phyloP scores from a whole-genome alignment of 2,329 filamentous ascomycete genomes.

The Microcera coccophila region DNA sequence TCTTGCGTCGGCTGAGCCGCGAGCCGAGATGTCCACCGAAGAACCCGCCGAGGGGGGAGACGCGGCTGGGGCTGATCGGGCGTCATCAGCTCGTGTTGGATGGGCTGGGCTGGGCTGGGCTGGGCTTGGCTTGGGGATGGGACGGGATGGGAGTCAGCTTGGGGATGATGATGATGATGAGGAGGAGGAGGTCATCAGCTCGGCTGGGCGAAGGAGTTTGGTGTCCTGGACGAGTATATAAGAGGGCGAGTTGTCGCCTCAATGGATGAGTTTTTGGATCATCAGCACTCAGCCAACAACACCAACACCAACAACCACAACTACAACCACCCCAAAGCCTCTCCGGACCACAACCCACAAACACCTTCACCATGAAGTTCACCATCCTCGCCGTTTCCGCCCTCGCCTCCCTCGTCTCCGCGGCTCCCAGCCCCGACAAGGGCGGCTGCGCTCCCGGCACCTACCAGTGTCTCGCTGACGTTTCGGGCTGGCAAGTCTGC shows the following conservation, averaged over 20 bases:
- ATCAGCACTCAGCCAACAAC: constrained; percentile 10
- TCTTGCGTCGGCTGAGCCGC: no score
- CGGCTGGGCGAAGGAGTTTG: no score
- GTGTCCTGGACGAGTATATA: constrained; percentile 15
- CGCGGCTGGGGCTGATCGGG: background rate
- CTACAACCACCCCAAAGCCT: background rate
- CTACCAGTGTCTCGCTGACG: constrained; percentile 30
- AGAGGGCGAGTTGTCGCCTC: constrained; percentile 4
- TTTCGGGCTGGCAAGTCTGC: constrained; percentile 34
- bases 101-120: background rate
- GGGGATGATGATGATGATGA: no score
- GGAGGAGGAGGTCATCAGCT: no score
- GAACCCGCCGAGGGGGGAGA: background rate
- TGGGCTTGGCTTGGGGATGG: background rate
- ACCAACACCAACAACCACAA: background rate
- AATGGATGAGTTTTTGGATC: constrained; percentile 4
- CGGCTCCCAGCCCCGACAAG: constrained; percentile 12
- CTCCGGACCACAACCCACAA: constrained; percentile 1
- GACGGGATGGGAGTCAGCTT: no score
- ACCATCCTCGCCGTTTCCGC: constrained; percentile 15
- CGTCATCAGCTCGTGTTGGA: constrained; percentile 3
- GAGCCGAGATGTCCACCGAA: no score
- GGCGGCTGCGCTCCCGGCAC: constrained; percentile 31
- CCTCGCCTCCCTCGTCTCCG: constrained; percentile 21
- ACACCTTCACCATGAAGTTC: constrained; percentile 31